Conservation (phyloP, 495 filamentous ascomycete genomes). For the Diplogelasinospora grovesii region DNA sequence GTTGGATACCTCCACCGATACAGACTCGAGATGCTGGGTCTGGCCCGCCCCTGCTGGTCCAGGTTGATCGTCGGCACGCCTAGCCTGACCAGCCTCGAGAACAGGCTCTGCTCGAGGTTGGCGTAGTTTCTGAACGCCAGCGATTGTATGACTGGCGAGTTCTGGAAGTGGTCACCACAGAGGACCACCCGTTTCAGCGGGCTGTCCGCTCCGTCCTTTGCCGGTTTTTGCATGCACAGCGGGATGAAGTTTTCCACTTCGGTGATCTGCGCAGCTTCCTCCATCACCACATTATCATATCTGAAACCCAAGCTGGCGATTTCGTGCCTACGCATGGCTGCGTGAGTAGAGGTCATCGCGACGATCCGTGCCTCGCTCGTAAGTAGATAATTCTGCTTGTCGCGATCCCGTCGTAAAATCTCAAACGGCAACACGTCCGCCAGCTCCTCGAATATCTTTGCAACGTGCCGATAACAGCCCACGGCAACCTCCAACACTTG, state of each 20-base stretch:
- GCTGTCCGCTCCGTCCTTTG: conserved; percentile 62
- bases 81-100: conserved; percentile 80
- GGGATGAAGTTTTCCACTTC: conserved; percentile 97
- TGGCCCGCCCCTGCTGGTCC: conserved; percentile 85
- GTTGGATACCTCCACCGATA: conserved; percentile 90
- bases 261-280: conserved; percentile 97
- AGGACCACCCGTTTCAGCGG: conserved; percentile 87
- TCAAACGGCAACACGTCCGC: conserved; percentile 95
- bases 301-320: conserved; percentile 89
- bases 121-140: conserved; percentile 94
- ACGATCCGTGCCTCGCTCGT: conserved; percentile 93
- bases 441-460: conserved; percentile 86
- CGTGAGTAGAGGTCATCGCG: conserved; percentile 97
- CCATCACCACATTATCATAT: conserved; percentile 98
- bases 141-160: conserved; percentile 92
- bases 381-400: conserved; percentile 92
- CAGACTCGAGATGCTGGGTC: conserved; percentile 78
- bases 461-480: conserved; percentile 86
- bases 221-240: conserved; percentile 76
- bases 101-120: conserved; percentile 91
- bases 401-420: conserved; percentile 76
- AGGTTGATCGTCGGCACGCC: conserved; percentile 85
- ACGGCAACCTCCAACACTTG: conserved; percentile 65
- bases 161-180: conserved; percentile 93
- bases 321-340: conserved; percentile 91